Evolutionary conservation across 345 rosid species (phyloP).

Genomic region (Eucalyptus polyanthemos): DNA sequence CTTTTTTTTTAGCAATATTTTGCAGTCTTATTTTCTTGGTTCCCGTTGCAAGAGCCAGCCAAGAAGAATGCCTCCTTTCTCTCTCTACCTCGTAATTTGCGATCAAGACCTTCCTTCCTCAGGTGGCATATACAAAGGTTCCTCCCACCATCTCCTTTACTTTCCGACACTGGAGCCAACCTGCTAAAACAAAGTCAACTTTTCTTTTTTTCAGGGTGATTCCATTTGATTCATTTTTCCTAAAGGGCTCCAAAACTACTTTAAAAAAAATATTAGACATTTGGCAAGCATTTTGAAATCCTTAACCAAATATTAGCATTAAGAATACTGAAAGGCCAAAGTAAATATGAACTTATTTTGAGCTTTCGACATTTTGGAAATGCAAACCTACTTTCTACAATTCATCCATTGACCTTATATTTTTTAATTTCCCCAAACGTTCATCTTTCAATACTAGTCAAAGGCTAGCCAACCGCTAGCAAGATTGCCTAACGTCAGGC

Average conservation of each 20-base stretch:
- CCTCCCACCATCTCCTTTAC: background rate
- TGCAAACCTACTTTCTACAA: too few relatives aligned
- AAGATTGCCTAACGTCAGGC: accelerated
- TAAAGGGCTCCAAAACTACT: too few relatives aligned
- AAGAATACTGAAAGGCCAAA: accelerated
- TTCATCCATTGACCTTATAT: too few relatives aligned
- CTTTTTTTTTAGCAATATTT: background rate
- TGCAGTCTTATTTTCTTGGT: background rate
- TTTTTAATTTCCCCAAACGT: too few relatives aligned
- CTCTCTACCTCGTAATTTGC: background rate
- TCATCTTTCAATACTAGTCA: too few relatives aligned
- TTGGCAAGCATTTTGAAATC: too few relatives aligned
- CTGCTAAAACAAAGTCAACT: background rate
- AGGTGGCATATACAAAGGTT: background rate
- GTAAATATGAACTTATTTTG: accelerated
- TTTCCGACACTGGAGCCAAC: background rate
- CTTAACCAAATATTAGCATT: too few relatives aligned
- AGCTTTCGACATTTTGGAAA: too few relatives aligned
- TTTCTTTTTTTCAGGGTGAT: too few relatives aligned
- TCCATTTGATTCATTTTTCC: too few relatives aligned
- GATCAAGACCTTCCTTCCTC: background rate
- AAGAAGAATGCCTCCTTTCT: background rate
- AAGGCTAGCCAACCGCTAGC: accelerated
- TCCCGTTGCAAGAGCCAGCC: background rate
- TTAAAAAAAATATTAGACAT: too few relatives aligned